Base-by-base conservation (phyloP, 257 asterid genomes). In the Penstemon davidsonii region DNA sequence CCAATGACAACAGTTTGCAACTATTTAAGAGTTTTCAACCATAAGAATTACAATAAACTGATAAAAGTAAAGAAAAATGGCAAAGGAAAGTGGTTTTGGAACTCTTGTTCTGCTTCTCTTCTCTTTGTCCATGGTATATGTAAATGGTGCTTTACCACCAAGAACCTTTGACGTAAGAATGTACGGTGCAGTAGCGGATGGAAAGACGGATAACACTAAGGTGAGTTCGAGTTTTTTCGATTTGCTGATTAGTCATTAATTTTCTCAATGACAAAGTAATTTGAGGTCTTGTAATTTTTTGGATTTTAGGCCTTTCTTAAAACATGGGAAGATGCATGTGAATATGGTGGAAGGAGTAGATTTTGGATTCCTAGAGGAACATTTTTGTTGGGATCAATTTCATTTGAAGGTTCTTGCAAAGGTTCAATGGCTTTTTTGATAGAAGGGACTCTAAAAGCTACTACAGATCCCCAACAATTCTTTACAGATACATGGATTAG, bases 241-340 rank as follows among this genome's bases (percentile, higher is more conserved):
- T 15, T 15, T 15, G 18, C 18, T n/a, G 5, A 53, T n/a, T 0
- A 4, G 8, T 15, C 9, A 0, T 53, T 2, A 7, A 39, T 37
- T n/a, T 4, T n/a, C 5, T n/a, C 8, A 3, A 46, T 5, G 43
- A 25, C 8, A 25, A 56, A n/a, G 7, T 36, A 13, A 56, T 36
- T 25, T 1, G 42, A 7, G 8, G 8, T 46, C 10, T 46, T 46
- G 4, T 46, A 7, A 3, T 46, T 46, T 46, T 51, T 10, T 54
- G 56, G 7, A 10, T 37, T 11, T 25, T 49, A 90, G 97, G 94
- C 91, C 4, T 91, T 91, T 75, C 0, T 76, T 3, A 75, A 45
- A 66, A 85, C 95, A 44, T 91, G 97, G 96, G 56, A 56, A 0
- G 81, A 83, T 56, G 92, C 90, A 41, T 92, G 98, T 68, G 33